A percentile compares a stretch with the other conserved stretches of the same genome.
Conservation (phyloP, 805 yeast genomes). For the Metschnikowia colocasiae region DNA sequence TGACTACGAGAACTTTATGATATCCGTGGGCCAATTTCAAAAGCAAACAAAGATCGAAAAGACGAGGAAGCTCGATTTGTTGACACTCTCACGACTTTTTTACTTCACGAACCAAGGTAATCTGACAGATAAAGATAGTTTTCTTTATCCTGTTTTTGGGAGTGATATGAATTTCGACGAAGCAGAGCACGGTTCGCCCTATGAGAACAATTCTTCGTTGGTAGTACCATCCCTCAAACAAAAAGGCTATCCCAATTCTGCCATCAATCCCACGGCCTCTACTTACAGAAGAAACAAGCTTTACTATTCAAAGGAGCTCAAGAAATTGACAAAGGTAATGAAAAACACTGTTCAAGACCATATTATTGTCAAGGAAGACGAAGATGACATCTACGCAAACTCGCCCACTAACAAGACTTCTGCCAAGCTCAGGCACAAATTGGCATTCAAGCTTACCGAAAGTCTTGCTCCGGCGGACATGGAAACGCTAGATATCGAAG, state of each 20-base stretch:
- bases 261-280: conserved; percentile 13
- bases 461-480: conserved; percentile 35
- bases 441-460: conserved; percentile 35
- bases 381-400: conserved; percentile 15
- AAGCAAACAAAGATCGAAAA: conserved; percentile 55
- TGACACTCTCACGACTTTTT: conserved; percentile 43
- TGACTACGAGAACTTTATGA: conserved; percentile 65
- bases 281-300: conserved; percentile 26
- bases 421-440: conserved; percentile 29
- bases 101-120: conserved; percentile 33
- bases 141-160: conserved; percentile 12
- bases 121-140: conserved; percentile 22
- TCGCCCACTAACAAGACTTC: conserved; percentile 16
- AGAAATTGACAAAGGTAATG: conserved; percentile 60
- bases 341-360: conserved; percentile 70
- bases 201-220: not conserved
- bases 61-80: conserved; percentile 52
- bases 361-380: conserved; percentile 23
- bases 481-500: conserved; percentile 39
- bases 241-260: not conserved
- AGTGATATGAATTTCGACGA: conserved; percentile 12
- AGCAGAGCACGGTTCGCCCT: conserved; percentile 2
- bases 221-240: not conserved
- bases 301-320: conserved; percentile 39
- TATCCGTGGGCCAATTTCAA: conserved; percentile 73